Evolutionary conservation across 495 filamentous ascomycete species (phyloP), one percentile per base, ranked within the genome.

Genomic region (Sabuloglossum arenarium): DNA sequence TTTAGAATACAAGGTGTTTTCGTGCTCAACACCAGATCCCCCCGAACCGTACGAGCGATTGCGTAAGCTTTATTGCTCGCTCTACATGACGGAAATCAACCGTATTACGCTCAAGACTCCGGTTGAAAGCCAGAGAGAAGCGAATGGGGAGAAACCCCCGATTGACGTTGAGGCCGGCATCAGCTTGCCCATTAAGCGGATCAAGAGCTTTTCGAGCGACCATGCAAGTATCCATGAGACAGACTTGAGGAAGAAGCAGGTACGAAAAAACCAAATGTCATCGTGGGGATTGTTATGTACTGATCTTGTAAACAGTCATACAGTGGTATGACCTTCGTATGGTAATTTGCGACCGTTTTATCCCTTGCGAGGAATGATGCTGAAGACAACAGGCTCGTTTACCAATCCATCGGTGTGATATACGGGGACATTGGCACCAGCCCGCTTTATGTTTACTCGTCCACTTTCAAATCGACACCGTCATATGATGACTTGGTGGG

Each of bases 351-450:
- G 47, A 29, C 47, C 28, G 6, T 4, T 1, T 51, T 16, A 14
- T 14, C 16, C 21, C 25, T 27, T 51, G 16, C 16, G 6, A 28
- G 16, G 23, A 11, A 29, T 10, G 47, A 51, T 51, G 25, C 47
- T 51, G 42, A 56, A 50, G 12, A 25, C 39, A 45, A 12, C 25
- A 67, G 70, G 67, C 71, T 85, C 31, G 73, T 81, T 6, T 86
- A 85, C 62, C 81, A 85, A 63, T 80, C 77, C 0, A 75, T 78
- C 43, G 83, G 83, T 39, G 79, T 81, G 51, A 86, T 87, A 42
- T 87, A 86, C 62, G 83, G 83, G 8, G 83, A 87, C 58, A 87
- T 86, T 59, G 83, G 83, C 37, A 86, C 83, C 12, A 82, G 76
- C 56, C 83, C 83, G 10, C 74, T 85, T 28, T 86, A 85, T 58